A percentile compares a stretch with the other conserved stretches of the same genome.
These are phyloP conservation scores for Haplosporangium sp. DNA, from an alignment of 371 early-diverging fungal genomes.

Conservation along the genomic window DNA sequence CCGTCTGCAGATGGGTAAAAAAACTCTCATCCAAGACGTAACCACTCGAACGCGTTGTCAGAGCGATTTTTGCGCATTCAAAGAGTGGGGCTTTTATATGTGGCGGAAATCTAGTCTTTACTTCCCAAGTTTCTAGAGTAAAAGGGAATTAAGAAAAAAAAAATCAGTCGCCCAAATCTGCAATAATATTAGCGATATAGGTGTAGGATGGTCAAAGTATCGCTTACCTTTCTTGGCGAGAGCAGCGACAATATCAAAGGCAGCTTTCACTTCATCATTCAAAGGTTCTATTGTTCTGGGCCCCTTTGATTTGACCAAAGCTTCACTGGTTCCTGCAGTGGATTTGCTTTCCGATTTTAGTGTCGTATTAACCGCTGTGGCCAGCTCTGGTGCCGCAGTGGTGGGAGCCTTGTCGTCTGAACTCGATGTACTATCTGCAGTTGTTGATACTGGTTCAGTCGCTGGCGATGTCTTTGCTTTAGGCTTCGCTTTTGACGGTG, in stretches of 20 bases:
- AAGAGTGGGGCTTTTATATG: constrained; percentile 59
- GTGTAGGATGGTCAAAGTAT: background rate
- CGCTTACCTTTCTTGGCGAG: constrained; percentile 38
- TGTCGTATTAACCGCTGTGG: background rate
- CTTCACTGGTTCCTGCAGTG: background rate
- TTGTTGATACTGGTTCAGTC: background rate
- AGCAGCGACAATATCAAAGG: constrained; percentile 27
- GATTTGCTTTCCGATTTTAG: background rate
- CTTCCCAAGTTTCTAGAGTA: constrained; percentile 45
- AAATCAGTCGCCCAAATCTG: background rate
- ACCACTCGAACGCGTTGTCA: constrained; percentile 48
- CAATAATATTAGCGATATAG: no score
- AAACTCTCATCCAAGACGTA: constrained; percentile 58
- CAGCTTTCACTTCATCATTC: constrained; percentile 19
- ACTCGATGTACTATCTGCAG: background rate
- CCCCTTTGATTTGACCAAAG: constrained; percentile 1
- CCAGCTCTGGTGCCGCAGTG: background rate
- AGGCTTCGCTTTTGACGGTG: constrained; percentile 28
- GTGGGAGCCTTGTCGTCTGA: background rate
- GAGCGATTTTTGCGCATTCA: constrained; percentile 57
- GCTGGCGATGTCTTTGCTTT: constrained; percentile 12
- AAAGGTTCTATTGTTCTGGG: constrained; percentile 27
- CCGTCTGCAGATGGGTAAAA: constrained; percentile 58
- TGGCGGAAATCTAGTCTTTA: constrained; percentile 62
- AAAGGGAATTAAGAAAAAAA: background rate